Conservation (phyloP, 495 filamentous ascomycete species). For the Aspergillus nidulans region DNA sequence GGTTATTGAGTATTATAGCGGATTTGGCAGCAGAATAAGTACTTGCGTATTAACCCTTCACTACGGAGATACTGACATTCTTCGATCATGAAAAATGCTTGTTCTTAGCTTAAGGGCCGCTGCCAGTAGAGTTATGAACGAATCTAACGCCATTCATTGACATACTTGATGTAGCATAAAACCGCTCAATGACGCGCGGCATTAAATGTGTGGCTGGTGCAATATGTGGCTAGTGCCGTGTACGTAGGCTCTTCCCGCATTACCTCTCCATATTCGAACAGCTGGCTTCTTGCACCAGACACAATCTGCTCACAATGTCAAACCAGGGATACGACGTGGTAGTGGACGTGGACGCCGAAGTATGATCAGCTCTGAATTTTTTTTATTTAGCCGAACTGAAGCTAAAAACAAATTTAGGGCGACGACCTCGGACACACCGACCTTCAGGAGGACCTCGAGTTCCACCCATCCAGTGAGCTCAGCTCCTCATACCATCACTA, state of each 20-base stretch:
- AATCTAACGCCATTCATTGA: too few species aligned
- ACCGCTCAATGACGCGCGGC: too few species aligned
- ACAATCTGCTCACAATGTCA: constrained; percentile 55
- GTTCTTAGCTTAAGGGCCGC: too few species aligned
- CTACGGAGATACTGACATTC: too few species aligned
- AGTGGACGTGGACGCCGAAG: constrained; percentile 93
- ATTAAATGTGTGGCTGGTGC: constrained; percentile 14
- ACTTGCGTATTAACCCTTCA: too few species aligned
- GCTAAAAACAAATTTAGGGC: constrained; percentile 55
- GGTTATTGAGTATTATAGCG: too few species aligned
- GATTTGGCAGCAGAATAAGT: too few species aligned
- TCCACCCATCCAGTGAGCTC: constrained; percentile 79
- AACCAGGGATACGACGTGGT: constrained; percentile 93
- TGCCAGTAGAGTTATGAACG: too few species aligned
- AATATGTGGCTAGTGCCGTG: constrained; percentile 14
- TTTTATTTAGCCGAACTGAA: background rate
- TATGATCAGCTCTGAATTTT: constrained; percentile 23
- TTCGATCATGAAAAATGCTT: too few species aligned
- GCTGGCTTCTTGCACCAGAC: constrained; percentile 10
- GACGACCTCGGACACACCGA: constrained; percentile 92
- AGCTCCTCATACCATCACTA: background rate
- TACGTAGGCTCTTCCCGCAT: constrained; percentile 22
- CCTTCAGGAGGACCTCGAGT: constrained; percentile 97
- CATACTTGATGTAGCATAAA: too few species aligned
- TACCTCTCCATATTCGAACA: constrained; percentile 10